These are phyloP conservation scores for Glebionis coronaria DNA, from an alignment of 129 eudicot genomes.

Conservation along the genomic window DNA sequence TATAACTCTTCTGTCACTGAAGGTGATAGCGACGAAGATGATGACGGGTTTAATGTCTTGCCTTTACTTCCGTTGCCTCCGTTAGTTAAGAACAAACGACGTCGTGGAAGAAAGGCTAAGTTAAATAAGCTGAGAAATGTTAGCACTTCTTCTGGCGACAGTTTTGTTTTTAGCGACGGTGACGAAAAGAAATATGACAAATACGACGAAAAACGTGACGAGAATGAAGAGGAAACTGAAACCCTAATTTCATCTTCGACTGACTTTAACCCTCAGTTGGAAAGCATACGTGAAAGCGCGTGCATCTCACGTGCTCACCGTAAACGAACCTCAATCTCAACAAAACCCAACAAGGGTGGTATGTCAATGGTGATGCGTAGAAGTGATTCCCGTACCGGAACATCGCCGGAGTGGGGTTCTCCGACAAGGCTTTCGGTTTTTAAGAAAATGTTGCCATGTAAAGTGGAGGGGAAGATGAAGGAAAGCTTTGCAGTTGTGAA, in stretches of 20 bases:
- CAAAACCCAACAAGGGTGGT: conserved; percentile 16
- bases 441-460: conserved; percentile 67
- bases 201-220: background rate
- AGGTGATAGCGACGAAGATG: conserved; percentile 34
- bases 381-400: conserved; percentile 11
- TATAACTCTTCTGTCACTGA: conserved; percentile 66
- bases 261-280: conserved; percentile 48
- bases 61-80: conserved; percentile 38
- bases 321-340: conserved; percentile 2
- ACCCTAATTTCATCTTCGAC: conserved; percentile 57
- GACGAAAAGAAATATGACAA: background rate
- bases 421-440: conserved; percentile 82
- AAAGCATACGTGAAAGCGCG: conserved; percentile 44
- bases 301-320: conserved; percentile 14
- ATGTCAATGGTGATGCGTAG: conserved; percentile 25
- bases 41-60: conserved; percentile 10
- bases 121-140: background rate
- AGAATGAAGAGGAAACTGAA: conserved; percentile 47
- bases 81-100: conserved; percentile 39
- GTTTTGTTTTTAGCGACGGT: background rate
- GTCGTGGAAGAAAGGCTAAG: conserved; percentile 32
- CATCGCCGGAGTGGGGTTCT: conserved; percentile 42
- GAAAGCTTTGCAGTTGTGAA: conserved; percentile 94
- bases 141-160: background rate
- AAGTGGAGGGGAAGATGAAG: conserved; percentile 80